phyloP scores from a whole-genome alignment of 768 basidiomycete genomes.

The Mrakia blollopis region DNA sequence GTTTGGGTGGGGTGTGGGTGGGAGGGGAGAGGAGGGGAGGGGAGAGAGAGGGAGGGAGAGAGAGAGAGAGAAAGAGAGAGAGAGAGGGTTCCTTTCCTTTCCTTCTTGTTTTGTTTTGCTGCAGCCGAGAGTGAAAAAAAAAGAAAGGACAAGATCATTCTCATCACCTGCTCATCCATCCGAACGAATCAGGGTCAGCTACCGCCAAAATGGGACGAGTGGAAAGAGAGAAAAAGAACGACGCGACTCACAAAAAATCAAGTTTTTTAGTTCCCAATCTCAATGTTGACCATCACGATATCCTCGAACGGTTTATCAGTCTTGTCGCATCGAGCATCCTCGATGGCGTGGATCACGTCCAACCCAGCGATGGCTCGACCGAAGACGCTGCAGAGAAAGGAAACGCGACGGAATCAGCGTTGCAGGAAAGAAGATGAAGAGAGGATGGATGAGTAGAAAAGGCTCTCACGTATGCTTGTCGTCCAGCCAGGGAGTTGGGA shows the following conservation, averaged over 20 bases:
- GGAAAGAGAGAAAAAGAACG: background rate
- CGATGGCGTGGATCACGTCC: slow-evolving; percentile 85
- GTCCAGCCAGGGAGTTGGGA: slow-evolving; percentile 87
- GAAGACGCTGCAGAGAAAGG: slow-evolving; percentile 62
- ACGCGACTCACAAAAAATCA: background rate
- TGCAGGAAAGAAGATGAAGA: background rate
- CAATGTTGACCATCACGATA: slow-evolving; percentile 61
- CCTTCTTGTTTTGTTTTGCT: background rate
- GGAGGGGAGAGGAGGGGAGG: background rate
- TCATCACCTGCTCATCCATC: too few species aligned
- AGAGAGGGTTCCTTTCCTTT: background rate
- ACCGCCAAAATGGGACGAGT: too few species aligned
- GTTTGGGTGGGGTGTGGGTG: background rate
- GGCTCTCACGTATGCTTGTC: slow-evolving; percentile 47
- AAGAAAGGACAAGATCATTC: background rate
- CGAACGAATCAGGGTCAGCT: too few species aligned
- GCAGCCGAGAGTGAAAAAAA: background rate
- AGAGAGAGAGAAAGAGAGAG: background rate
- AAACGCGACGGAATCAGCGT: background rate
- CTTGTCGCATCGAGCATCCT: slow-evolving; percentile 56
- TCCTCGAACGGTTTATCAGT: slow-evolving; percentile 86
- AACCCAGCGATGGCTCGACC: slow-evolving; percentile 80
- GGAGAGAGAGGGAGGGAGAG: background rate
- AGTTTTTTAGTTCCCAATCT: background rate
- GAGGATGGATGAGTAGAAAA: background rate